Base-by-base conservation (phyloP, 805 yeast genomes). In the Starmerella gropengiesseri region DNA sequence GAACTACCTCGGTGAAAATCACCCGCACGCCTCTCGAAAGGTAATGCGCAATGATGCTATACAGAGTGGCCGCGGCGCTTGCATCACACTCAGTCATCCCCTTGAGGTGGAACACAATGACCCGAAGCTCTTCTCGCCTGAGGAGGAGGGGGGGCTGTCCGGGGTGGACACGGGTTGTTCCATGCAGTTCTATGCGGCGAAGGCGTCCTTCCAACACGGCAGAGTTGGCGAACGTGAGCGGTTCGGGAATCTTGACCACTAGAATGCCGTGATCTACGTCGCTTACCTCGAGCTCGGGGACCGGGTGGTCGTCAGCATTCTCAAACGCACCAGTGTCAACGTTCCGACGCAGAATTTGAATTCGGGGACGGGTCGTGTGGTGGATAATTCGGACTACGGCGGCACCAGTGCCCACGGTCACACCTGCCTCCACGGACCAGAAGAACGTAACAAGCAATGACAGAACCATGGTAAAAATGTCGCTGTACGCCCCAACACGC, bases 351-450 rank as follows among this genome's bases (percentile, higher is more conserved):
- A 85, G 64, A 37, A 87, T 81, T 59, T 85, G 95, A 46, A 86
- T 83, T 49, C 94, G 69, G 2, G 95, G 86, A 43, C 72, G 68
- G 0, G 94, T 77, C 1, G 94, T 78, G 56, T 83, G 84, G 50
- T 75, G 80, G 23, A 86, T 72, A 5, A 89, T 87, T 44, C 93
- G 66, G 26, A 87, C 67, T 16, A 89, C 64, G 31, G 93, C 85
- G 52, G 84, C 82, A 0, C 75, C 74, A 37, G 83, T 76, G 0
- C 98, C 97, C n/a, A 84, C 71, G 2, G 81, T 76, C 37, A 91
- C 84, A 1, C 98, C 97, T 13, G 81, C 77, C 59, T 89, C 95
- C 58, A 87, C 77, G 0, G 96, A 85, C 59, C 71, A 78, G 51
- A 77, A 72, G 18, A 81, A 56, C 0, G 94, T 79, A 1, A 77